Evolutionary conservation across 371 early-diverging fungal genomes (phyloP), one percentile per base, ranked within the genome.

Genomic region (Enteropsectra breve): DNA sequence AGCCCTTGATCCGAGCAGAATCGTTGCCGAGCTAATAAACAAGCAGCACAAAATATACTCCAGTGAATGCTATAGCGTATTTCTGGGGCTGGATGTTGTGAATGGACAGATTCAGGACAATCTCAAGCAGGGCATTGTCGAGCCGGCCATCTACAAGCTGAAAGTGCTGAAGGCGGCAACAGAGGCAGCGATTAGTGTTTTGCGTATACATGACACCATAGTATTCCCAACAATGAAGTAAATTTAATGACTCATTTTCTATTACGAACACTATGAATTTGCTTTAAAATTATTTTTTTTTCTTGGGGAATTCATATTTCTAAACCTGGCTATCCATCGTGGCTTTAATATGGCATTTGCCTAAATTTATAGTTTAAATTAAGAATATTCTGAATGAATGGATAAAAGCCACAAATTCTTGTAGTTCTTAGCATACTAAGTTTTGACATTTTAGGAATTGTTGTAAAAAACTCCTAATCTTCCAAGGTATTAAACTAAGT

Each of bases 71-170:
- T 1, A 74, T 77, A 40, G 82, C 84, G 0, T 85, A 37, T 82
- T 61, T 40, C 40, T 58, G 61, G 97, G 97, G 23, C 82, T 99
- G 61, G 97, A 99, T 62, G 81, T 96, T 55, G 85, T 90, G 65
- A 87, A 90, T 55, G 97, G 96, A 21, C 84, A 83, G 71, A 82
- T 95, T 30, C 84, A 93, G 50, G 90, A 99, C 75, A 99, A 97
- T 82, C 80, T 94, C 57, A 83, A 85, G 67, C 87, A 88, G 26
- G 99, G 99, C 61, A 90, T 99, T 3, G 82, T 99, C 63, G 99
- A 99, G 80, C 99, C 99, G 30, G 90, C 92, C 54, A 89, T 95
- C 84, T 89, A 89, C 76, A 99, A 99, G 84, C 85, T 96, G 80
- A 94, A 92, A 82, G 89, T 91, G 36, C 80, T 97, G 60, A 91